phyloP scores from a whole-genome alignment of 495 filamentous ascomycete species.

The Gamarada debralockiae region DNA sequence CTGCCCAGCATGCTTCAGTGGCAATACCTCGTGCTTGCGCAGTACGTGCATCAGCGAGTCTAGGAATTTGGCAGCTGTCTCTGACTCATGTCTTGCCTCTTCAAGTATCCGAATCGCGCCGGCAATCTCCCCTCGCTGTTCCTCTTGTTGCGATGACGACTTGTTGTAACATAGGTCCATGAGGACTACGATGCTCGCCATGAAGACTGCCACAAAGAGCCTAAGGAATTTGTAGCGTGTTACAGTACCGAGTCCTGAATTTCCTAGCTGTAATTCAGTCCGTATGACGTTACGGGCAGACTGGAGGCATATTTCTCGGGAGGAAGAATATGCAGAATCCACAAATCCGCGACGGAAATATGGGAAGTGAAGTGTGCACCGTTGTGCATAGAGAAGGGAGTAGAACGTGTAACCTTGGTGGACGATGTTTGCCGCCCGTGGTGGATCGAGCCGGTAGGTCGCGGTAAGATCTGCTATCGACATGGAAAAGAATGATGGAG shows the following conservation, averaged over 20 bases:
- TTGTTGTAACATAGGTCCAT: constrained; percentile 44
- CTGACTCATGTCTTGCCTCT: constrained; percentile 31
- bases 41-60: constrained; percentile 32
- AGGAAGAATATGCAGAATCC: constrained; percentile 29
- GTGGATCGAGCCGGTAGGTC: background rate
- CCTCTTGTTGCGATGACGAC: constrained; percentile 24
- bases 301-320: constrained; percentile 32
- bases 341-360: constrained; percentile 28
- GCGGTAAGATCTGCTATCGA: constrained; percentile 20
- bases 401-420: constrained; percentile 34
- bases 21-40: constrained; percentile 25
- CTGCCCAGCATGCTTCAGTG: background rate
- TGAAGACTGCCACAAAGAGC: constrained; percentile 43
- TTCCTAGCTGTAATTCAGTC: constrained; percentile 24
- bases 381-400: constrained; percentile 31
- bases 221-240: constrained; percentile 19
- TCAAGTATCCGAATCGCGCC: constrained; percentile 42
- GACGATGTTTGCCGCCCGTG: constrained; percentile 15
- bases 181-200: constrained; percentile 42
- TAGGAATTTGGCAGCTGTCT: constrained; percentile 30
- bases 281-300: constrained; percentile 32
- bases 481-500: constrained; percentile 2
- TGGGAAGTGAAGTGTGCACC: constrained; percentile 39
- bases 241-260: background rate
- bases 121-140: constrained; percentile 37